phyloP scores from a whole-genome alignment of 106 monocot species.

The Dendrobium chrysotoxum region DNA sequence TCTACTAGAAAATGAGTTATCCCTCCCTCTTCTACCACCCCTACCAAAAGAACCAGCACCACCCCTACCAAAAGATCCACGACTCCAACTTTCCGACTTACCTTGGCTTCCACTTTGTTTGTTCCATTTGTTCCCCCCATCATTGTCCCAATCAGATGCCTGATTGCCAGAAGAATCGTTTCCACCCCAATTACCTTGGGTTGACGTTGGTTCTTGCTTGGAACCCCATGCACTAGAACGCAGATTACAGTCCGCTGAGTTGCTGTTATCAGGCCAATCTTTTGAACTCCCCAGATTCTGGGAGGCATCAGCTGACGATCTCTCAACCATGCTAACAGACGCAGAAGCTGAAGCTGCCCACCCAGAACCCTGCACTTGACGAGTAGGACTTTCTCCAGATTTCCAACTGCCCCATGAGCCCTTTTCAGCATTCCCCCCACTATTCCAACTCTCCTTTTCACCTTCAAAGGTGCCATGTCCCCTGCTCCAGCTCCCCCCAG shows the following conservation, averaged over 20 bases:
- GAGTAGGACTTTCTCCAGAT: too few species aligned
- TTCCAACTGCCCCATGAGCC: not conserved
- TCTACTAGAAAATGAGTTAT: not conserved
- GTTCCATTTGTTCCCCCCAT: slow-evolving; percentile 2
- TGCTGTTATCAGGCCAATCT: not conserved
- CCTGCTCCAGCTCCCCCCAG: not conserved
- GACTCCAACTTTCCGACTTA: not conserved
- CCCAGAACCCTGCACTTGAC: too few species aligned
- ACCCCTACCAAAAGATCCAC: not conserved
- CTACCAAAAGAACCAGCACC: not conserved
- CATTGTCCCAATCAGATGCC: not conserved
- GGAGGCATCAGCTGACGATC: not conserved
- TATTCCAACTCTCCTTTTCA: not conserved
- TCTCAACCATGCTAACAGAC: too few species aligned
- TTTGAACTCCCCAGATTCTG: not conserved
- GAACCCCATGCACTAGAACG: not conserved
- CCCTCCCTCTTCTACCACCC: slow-evolving; percentile 5
- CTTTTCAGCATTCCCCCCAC: not conserved
- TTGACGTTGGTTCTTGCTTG: not conserved
- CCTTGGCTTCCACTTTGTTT: not conserved
- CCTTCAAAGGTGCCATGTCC: not conserved
- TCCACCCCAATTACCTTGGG: not conserved
- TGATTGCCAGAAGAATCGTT: not conserved
- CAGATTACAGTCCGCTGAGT: not conserved
- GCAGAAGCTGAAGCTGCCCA: too few species aligned